Evolutionary conservation across 2,329 filamentous ascomycete species (phyloP), one percentile per base, ranked within the genome.

Genomic region (Sphaerulina musiva): DNA sequence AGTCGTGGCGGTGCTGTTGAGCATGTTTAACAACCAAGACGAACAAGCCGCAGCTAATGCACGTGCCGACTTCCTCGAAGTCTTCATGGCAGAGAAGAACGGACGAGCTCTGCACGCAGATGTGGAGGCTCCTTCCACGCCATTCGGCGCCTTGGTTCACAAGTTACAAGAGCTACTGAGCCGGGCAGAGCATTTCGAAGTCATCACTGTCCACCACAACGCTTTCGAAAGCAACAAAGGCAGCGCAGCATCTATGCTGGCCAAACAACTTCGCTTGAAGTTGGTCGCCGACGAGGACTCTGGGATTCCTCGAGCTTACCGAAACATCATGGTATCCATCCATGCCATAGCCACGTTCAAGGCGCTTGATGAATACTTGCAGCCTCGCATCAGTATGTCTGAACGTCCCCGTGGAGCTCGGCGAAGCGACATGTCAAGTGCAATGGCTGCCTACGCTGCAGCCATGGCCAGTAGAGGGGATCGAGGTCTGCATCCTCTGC

Each of bases 311-410:
- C 80, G 84, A 36, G 79, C 86, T 0, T 97, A 95, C 68, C 82
- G 88, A 20, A 95, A 92, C 62, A 95, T 98, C 59, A 96, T 96
- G 86, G 93, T 98, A 1, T 95, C 90, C 0, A 98, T 98, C 54
- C 93, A 98, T 69, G 93, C 93, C 12, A 97, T 98, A 66, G 92
- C 93, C 2, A 97, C 91, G 0, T 97, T 98, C 76, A 97, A 96
- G 70, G 88, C 92, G 0, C 75, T 98, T 23, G 93, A 97, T 67
- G 93, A 98, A 68, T 98, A 97, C 69, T 78, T 98, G 42, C 85
- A 93, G 38, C 93, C 93, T 6, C 82, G 92, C 57, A 95, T 98
- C 55, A 89, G 79, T 64, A 70, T 93, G 11, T 83, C 87, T 2
- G 90, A 95, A 59, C 82, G 88, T 17, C 82, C 87, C 46, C 59